Conservation (phyloP, 2,329 filamentous ascomycete species). For the Aspergillus terreus region DNA sequence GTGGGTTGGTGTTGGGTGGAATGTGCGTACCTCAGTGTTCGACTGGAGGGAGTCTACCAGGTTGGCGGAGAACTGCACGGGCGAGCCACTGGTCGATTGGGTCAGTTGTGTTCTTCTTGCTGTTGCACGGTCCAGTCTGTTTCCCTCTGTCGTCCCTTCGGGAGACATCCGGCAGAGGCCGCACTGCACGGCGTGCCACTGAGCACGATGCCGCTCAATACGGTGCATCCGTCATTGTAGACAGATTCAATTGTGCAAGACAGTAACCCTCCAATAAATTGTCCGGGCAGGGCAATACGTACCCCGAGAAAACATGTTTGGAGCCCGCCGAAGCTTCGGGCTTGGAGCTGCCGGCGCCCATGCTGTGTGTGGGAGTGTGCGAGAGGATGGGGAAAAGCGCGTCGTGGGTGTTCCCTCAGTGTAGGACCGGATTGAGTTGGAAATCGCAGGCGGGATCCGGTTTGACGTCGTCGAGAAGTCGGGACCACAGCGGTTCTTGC, state of each 20-base stretch:
- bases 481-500: conserved; percentile 11
- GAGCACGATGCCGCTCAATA: background rate
- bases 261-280: background rate
- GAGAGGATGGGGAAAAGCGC: background rate
- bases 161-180: background rate
- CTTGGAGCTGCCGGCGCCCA: conserved; percentile 63
- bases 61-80: conserved; percentile 72
- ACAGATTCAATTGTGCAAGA: too few relatives aligned
- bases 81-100: conserved; percentile 40
- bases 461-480: conserved; percentile 2
- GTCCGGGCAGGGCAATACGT: conserved; percentile 5
- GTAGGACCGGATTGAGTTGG: background rate
- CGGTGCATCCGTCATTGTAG: too few relatives aligned
- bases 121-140: background rate
- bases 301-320: conserved; percentile 63
- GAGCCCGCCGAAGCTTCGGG: conserved; percentile 47
- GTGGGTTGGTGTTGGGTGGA: background rate
- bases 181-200: background rate
- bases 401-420: background rate
- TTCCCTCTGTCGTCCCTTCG: background rate
- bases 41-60: conserved; percentile 78
- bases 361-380: conserved; percentile 28
- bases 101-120: conserved; percentile 1
- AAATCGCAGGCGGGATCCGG: background rate
- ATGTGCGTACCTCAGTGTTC: conserved; percentile 70